These are phyloP conservation scores for Scortechinia acanthostroma DNA, from an alignment of 2,329 filamentous ascomycete genomes.

Conservation along the genomic window DNA sequence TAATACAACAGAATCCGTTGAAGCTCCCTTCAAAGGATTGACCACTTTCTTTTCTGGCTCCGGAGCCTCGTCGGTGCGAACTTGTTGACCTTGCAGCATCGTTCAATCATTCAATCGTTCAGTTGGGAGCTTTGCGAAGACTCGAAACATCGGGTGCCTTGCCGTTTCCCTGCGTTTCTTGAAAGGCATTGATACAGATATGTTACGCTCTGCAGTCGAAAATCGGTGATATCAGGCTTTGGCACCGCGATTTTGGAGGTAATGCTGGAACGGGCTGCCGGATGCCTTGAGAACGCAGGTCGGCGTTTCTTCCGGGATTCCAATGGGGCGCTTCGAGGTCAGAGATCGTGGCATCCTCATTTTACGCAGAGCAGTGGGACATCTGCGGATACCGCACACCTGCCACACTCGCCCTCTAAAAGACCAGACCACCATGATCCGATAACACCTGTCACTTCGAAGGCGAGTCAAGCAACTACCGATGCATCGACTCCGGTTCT, in stretches of 20 bases:
- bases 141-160: too few relatives aligned
- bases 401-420: neutral
- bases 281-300: slow-evolving; percentile 38
- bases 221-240: neutral
- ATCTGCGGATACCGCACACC: neutral
- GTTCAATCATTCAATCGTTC: too few relatives aligned
- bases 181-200: neutral
- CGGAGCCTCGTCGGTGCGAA: too few relatives aligned
- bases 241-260: slow-evolving; percentile 21
- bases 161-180: too few relatives aligned
- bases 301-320: slow-evolving; percentile 30
- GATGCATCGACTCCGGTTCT: slow-evolving; percentile 16
- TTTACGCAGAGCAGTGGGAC: slow-evolving; percentile 19
- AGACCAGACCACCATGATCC: too few relatives aligned
- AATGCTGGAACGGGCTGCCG: slow-evolving; percentile 40
- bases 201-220: neutral
- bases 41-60: too few relatives aligned
- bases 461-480: slow-evolving; percentile 5
- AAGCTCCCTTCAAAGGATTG: too few relatives aligned
- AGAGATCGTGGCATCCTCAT: slow-evolving; percentile 19
- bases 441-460: too few relatives aligned
- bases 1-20: too few relatives aligned
- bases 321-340: slow-evolving; percentile 23
- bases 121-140: too few relatives aligned
- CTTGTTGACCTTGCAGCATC: too few relatives aligned